phyloP scores from a whole-genome alignment of 225 moss, liverwort and hornwort species.

The Sphagnum tenellum region DNA sequence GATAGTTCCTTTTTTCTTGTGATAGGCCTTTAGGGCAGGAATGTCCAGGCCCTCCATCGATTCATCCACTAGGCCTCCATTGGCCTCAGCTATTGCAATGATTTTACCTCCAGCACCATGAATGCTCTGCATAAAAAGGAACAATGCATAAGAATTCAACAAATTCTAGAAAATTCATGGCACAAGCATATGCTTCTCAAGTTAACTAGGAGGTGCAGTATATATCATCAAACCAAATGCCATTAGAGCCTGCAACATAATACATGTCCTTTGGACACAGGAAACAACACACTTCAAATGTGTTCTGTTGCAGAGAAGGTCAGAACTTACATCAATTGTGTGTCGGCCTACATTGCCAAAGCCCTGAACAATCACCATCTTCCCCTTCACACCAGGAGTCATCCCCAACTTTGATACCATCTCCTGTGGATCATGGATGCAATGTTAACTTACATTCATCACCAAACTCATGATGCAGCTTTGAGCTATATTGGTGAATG shows the following conservation, averaged over 20 bases:
- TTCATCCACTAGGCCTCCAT: constrained; percentile 75
- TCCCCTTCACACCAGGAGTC: constrained; percentile 57
- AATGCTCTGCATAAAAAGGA: constrained; percentile 28
- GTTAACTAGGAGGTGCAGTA: too few species aligned
- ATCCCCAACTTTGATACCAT: constrained; percentile 55
- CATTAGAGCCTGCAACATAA: neutral
- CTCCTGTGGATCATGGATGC: constrained; percentile 17
- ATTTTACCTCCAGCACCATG: constrained; percentile 62
- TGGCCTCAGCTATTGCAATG: constrained; percentile 62
- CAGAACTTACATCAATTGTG: constrained; percentile 55
- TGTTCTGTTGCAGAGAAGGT: neutral
- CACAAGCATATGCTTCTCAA: too few species aligned
- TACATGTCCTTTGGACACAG: neutral
- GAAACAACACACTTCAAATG: neutral
- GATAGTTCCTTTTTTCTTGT: constrained; percentile 74
- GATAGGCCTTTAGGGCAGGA: constrained; percentile 42
- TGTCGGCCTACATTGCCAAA: constrained; percentile 84
- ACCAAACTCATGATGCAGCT: too few species aligned
- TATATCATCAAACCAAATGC: too few species aligned
- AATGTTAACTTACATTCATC: too few species aligned
- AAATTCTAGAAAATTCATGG: too few species aligned
- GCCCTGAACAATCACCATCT: constrained; percentile 73
- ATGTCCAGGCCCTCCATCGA: constrained; percentile 55
- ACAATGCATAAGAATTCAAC: too few species aligned
- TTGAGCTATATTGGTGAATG: too few species aligned